These are phyloP conservation scores for Sophora flavescens DNA, from an alignment of 306 rosid species.

Conservation along the genomic window DNA sequence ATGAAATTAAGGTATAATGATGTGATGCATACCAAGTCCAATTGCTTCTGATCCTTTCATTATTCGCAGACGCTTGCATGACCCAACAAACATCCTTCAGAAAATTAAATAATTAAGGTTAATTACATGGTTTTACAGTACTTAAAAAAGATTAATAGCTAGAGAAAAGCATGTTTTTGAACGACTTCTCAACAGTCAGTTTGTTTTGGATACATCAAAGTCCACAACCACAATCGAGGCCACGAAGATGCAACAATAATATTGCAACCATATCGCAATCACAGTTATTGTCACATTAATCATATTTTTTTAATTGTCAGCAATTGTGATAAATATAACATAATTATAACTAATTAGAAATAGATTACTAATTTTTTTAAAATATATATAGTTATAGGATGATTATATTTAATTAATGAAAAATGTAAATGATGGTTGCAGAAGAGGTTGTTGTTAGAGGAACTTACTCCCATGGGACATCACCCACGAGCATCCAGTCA, in stretches of 20 bases:
- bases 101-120: constrained; percentile 25
- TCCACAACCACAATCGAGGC: too few relatives aligned
- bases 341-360: neutral
- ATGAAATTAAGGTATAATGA: constrained; percentile 1
- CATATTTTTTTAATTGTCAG: too few relatives aligned
- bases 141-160: neutral
- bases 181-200: neutral
- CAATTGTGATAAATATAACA: too few relatives aligned
- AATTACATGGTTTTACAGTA: neutral
- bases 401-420: neutral
- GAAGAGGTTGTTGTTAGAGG: constrained; percentile 27
- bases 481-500: constrained; percentile 99
- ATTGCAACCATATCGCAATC: too few relatives aligned
- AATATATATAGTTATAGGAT: neutral
- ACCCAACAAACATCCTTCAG: constrained; percentile 91
- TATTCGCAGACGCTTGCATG: constrained; percentile 98
- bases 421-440: constrained; percentile 16
- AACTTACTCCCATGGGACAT: constrained; percentile 99
- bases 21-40: constrained; percentile 80
- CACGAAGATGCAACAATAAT: too few relatives aligned
- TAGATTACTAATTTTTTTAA: neutral
- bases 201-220: too few relatives aligned
- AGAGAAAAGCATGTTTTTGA: neutral
- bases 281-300: too few relatives aligned
- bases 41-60: constrained; percentile 99